phyloP scores from a whole-genome alignment of 805 yeast genomes.

The Cyberlindnera veronae region DNA sequence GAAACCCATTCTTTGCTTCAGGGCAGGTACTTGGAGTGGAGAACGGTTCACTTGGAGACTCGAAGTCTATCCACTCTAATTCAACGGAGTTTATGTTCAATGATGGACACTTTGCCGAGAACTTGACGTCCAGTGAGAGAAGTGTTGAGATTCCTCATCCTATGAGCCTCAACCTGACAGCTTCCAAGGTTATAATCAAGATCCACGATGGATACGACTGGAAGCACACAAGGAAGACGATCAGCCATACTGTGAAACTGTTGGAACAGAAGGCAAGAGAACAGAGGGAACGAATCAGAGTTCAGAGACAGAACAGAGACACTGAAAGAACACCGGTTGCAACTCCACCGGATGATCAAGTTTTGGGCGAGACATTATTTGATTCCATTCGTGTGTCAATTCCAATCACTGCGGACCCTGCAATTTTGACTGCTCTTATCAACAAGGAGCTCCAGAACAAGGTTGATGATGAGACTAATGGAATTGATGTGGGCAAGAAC shows the following conservation, averaged over 20 bases:
- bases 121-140: background rate
- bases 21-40: background rate
- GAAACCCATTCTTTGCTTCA: conserved; percentile 17
- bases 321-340: conserved; percentile 9
- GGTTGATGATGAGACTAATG: conserved; percentile 19
- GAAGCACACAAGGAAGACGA: conserved; percentile 67
- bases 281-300: conserved; percentile 11
- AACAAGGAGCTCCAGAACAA: conserved; percentile 43
- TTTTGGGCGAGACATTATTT: conserved; percentile 63
- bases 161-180: conserved; percentile 27
- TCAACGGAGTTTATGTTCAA: conserved; percentile 23
- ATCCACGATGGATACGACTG: conserved; percentile 93
- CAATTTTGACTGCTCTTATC: conserved; percentile 46
- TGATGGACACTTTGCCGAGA: conserved; percentile 25
- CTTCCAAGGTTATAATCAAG: conserved; percentile 39
- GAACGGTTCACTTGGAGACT: conserved; percentile 2
- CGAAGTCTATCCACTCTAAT: conserved; percentile 18
- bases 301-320: conserved; percentile 3
- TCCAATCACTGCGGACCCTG: conserved; percentile 45
- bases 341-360: conserved; percentile 14
- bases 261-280: conserved; percentile 49
- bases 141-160: conserved; percentile 13
- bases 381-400: conserved; percentile 74
- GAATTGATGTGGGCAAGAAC: conserved; percentile 22
- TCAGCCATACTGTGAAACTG: conserved; percentile 59